Base-by-base conservation (phyloP, 2,329 filamentous ascomycete genomes). In the Nemania diffusa region DNA sequence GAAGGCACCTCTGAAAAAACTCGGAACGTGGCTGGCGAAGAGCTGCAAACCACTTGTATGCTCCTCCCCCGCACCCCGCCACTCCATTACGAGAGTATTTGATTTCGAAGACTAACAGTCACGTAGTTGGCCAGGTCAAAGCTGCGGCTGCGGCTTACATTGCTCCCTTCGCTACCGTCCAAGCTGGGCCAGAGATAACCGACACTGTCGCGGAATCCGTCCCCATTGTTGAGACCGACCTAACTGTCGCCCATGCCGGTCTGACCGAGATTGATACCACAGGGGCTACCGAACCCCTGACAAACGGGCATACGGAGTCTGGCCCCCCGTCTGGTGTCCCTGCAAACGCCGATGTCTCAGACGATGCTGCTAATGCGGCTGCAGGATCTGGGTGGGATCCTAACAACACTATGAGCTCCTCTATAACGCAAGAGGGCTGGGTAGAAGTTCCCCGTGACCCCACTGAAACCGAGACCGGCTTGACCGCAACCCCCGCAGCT, bases 371-470 rank as follows among this genome's bases (percentile, higher is more conserved):
- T 65, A 89, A 89, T 71, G 83, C 85, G 53, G 89, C 90, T 29
- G 89, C 84, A 26, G 90, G 89, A 76, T 86, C 84, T 70, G 87
- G 90, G 71, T 92, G 89, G 90, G 90, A 92, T 72, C 72, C 76
- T 32, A 74, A 73, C 57, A 84, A 83, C 69, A 81, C 83, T 58
- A 73, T 82, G 70, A 79, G 80, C 34, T 75, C 79, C 62, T 87
- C 86, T 1, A 59, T 70, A 34, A 75, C 67, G 5, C 86, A 88
- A 77, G 92, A 94, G 72, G 87, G 85, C 60, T 96, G 92, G 88
- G 91, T 97, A 67, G 88, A 93, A 78, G 84, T 92, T 51, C 88
- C 92, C 58, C 88, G 91, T 64, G 88, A 94, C 75, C 86, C 90
- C 53, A 82, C 88, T 58, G 93, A 97, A 83, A 90, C 91, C 5